Evolutionary conservation across 139 green algal species (phyloP).

Genomic region (Spirogloea muscicola): DNA sequence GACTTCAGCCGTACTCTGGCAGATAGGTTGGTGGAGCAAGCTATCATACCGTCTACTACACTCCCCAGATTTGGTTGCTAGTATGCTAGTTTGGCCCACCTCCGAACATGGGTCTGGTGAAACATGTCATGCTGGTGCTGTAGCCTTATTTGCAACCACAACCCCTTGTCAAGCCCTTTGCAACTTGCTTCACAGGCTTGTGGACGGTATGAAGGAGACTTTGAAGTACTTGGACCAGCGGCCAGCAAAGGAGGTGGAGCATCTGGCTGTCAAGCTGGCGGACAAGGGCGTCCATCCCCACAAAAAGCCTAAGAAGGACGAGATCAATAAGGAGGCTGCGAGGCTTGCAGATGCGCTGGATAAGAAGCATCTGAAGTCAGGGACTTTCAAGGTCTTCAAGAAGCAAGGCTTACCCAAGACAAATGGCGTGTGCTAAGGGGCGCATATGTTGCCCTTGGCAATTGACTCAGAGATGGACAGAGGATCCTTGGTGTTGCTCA

Average conservation of each 20-base stretch:
- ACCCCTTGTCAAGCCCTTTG: too few relatives aligned
- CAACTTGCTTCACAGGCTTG: background rate
- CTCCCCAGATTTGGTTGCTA: background rate
- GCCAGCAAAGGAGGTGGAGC: background rate
- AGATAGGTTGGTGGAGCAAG: constrained; percentile 26
- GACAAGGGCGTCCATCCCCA: background rate
- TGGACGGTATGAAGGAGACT: background rate
- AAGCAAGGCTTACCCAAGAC: constrained; percentile 13
- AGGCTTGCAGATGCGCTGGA: constrained; percentile 2
- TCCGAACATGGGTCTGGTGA: background rate
- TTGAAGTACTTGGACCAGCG: background rate
- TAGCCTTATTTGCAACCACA: too few relatives aligned
- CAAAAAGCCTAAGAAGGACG: background rate
- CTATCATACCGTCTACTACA: background rate
- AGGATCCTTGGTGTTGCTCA: too few relatives aligned
- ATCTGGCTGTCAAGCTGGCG: background rate
- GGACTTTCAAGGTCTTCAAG: constrained; percentile 19
- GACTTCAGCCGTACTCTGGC: constrained; percentile 26
- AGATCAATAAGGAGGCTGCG: background rate
- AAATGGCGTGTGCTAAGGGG: constrained; percentile 15
- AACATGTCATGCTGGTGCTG: constrained; percentile 1
- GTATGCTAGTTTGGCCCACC: background rate
- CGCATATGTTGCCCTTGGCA: too few relatives aligned
- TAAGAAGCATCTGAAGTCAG: background rate
- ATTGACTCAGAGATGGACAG: too few relatives aligned